phyloP scores from a whole-genome alignment of 2,329 filamentous ascomycete genomes.

The Fusarium sp. region DNA sequence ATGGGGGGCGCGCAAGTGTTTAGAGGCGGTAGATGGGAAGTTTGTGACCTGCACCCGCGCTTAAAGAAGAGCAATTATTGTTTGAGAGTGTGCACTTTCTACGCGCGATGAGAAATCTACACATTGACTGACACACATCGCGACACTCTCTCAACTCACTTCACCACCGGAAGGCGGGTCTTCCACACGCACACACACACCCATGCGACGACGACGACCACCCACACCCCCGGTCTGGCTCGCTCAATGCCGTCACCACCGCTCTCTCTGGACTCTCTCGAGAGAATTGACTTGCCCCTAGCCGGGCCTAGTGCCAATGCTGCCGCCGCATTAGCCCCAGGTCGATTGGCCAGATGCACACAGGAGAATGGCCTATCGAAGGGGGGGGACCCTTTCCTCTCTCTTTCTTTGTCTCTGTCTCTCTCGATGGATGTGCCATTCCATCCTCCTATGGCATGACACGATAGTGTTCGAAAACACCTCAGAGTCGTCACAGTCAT shows the following conservation, averaged over 20 bases:
- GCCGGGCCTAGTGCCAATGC: slow-evolving; percentile 33
- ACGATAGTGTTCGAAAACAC: background rate
- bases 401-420: background rate
- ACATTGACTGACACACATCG: background rate
- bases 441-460: background rate
- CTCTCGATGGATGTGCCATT: background rate
- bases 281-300: slow-evolving; percentile 25
- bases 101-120: background rate
- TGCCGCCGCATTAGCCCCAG: slow-evolving; percentile 37
- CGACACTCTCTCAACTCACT: background rate
- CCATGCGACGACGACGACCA: background rate
- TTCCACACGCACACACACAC: background rate
- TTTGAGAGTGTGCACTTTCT: background rate
- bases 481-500: background rate
- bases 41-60: background rate
- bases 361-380: slow-evolving; percentile 24
- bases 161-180: background rate
- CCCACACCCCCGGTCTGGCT: slow-evolving; percentile 14
- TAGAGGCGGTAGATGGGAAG: background rate
- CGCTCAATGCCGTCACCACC: slow-evolving; percentile 35
- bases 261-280: slow-evolving; percentile 14
- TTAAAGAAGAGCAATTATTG: background rate
- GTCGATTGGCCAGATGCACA: slow-evolving; percentile 35
- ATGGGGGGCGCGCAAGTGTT: background rate
- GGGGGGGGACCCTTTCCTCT: background rate